Base-by-base conservation (phyloP, 2,329 filamentous ascomycete species). In the Epichloe sp. region DNA sequence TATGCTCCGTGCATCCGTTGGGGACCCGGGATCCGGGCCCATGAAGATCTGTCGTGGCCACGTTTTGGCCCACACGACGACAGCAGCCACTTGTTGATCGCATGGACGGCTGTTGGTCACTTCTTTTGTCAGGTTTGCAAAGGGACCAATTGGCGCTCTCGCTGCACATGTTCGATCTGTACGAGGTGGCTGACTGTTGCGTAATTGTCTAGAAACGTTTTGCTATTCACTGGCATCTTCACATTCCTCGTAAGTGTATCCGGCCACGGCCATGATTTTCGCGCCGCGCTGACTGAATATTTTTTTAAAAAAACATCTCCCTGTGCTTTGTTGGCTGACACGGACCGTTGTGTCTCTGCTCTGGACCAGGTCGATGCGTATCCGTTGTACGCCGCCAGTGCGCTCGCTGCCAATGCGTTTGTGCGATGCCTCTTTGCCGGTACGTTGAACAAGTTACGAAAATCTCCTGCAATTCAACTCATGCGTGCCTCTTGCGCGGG, bases 161-260 rank as follows among this genome's bases (percentile, higher is more conserved):
- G 5, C 42, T 26, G 35, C 36, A 19, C 21, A 19, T 51, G 15
- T 4, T 53, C 40, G 35, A 53, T 36, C 42, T 52, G 51, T 40
- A 40, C 37, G 10, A 56, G 52, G 41, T 56, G 54, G 57, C 63
- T 66, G 60, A 65, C 62, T 49, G 12, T 41, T 35, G 46, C 31
- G 48, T 44, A 15, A 42, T 48, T 61, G 49, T 51, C 52, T 60
- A 88, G 86, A 49, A 83, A 80, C 50, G 77, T 95, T 54, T 77
- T 94, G 52, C 80, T 85, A 34, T 96, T 88, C 67, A 83, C 80
- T 52, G 88, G 88, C 49, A 80, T 94, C 57, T 95, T 95, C 66
- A 94, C 88, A 12, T 95, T 94, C 69, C 71, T 94, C 56, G 88
- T 91, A 66, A 69, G 74, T 72, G 44, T n/a, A 26, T 10, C 21